Conservation (phyloP, 768 basidiomycete genomes). For the Lyophyllum semitale region DNA sequence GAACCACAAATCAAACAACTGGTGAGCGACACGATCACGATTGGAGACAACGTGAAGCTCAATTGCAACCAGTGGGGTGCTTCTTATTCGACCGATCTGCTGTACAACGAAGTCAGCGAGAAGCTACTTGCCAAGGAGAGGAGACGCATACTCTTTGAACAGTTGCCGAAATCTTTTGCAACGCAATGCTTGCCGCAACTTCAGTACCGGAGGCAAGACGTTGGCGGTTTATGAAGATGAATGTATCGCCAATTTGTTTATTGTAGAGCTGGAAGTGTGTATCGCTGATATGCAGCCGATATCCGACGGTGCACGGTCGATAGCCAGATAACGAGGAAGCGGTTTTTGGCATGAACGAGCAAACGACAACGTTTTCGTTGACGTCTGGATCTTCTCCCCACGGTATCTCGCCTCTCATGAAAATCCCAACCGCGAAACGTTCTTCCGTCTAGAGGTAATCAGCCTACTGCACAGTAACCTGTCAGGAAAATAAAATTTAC, state of each 20-base stretch:
- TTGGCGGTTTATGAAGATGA: conserved; percentile 56
- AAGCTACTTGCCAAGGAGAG: not conserved
- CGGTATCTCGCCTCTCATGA: conserved; percentile 57
- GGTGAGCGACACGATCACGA: conserved; percentile 64
- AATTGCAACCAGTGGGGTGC: conserved; percentile 49
- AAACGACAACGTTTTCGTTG: conserved; percentile 59
- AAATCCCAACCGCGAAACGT: conserved; percentile 63
- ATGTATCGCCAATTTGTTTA: conserved; percentile 51
- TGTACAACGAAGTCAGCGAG: conserved; percentile 19
- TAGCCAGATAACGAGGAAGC: conserved; percentile 49
- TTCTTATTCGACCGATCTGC: conserved; percentile 64
- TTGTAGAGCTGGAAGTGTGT: conserved; percentile 60
- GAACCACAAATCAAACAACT: conserved; percentile 68
- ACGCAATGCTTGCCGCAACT: conserved; percentile 58
- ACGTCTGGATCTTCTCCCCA: conserved; percentile 64
- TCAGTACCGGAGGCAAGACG: conserved; percentile 46
- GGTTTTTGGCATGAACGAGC: conserved; percentile 60
- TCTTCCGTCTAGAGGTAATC: conserved; percentile 49
- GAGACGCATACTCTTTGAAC: conserved; percentile 47
- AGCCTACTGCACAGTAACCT: not conserved
- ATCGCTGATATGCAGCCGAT: conserved; percentile 59
- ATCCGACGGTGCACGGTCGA: conserved; percentile 52
- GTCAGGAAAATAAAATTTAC: conserved; percentile 28
- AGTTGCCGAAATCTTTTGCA: conserved; percentile 57
- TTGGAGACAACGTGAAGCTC: conserved; percentile 75